Base-by-base conservation (phyloP, 1,284 basidiomycete genomes). In the Sporisorium sorghi region DNA sequence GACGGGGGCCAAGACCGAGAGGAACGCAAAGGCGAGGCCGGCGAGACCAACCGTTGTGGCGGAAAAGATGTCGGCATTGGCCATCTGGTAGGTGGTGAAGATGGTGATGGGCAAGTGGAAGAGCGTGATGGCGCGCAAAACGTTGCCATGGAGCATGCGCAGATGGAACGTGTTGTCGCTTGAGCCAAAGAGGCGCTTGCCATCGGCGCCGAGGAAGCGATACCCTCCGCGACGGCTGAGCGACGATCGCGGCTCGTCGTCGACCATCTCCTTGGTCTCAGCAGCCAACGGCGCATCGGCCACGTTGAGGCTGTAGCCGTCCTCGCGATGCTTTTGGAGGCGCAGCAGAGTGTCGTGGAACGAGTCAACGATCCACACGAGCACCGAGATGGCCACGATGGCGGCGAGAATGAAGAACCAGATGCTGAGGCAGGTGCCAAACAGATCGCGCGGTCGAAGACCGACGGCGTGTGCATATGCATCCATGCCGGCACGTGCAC, bases 101-200 rank as follows among this genome's bases (percentile, higher is more conserved):
- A 94, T 89, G 37, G 93, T 96, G 75, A 98, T 88, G 11, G 95
- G 95, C 21, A 97, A 89, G 86, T 97, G 95, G 87, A 97, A 98
- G 40, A 96, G 87, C 57, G 95, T 87, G 44, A 98, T 88, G 60
- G 96, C 87, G 54, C 96, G 91, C 58, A 95, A 89, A 54, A 98
- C 89, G 85, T 97, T 98, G 48, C 95, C 95, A 75, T 92, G 90
- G 47, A 81, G 62, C 62, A 73, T 70, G 50, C 58, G 68, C 12
- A 68, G 58, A 24, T 80, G 80, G 40, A 74, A 57, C 3, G 58
- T 55, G 55, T 71, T 75, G 64, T 75, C 50, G 64, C 60, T 75
- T 24, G 63, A 64, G 6, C 72, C 72, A 9, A 74, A 50, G 10
- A 68, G 46, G 9, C 70, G 59, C 21, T 52, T 46, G 17, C 61